Evolutionary conservation across 148 eudicot genomes (phyloP), one percentile per base, ranked within the genome.

Genomic region (Camellia sinensis): DNA sequence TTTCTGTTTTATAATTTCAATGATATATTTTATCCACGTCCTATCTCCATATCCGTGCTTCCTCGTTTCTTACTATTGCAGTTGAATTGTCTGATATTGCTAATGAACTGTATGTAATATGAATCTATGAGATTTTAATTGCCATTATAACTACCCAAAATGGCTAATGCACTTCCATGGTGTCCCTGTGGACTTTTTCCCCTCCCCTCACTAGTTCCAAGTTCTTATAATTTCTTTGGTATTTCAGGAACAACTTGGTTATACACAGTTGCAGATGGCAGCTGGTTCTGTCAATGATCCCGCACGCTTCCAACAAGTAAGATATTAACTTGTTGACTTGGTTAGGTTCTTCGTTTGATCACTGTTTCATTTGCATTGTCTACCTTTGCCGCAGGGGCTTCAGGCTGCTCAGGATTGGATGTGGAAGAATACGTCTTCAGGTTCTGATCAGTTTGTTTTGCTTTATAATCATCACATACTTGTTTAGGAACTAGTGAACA

Each of bases 381-480:
- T 62, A 64, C 48, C 44, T 40, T 17, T 75, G 62, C 54, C 79
- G 76, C 89, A 91, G 93, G 92, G 87, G 44, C 80, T 78, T 77
- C 94, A 85, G 50, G 81, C 83, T 41, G 74, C 95, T 64, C 98
- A 91, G 83, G 93, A 92, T 19, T 92, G 95, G 97, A 85, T 89
- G 88, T 87, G 95, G 95, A 94, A 89, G 80, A 89, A 81, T 83
- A 92, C 87, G 81, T 81, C 95, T 76, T 81, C 91, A 91, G 98
- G 98, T 88, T 77, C 79, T 66, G 75, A 41, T 2, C 45, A 46
- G 22, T 81, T 80, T 53, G 57, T 44, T 14, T 70, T 71, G 48
- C 53, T 70, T 21, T 65, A 14, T 29, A 0, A 37, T 41, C 40
- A 48, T 7, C 12, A 17, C 7, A n/a, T 71, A 29, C 53, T 17